Evolutionary conservation across 2,329 filamentous ascomycete species (phyloP).

Genomic region (Fusarium pseudograminearum): DNA sequence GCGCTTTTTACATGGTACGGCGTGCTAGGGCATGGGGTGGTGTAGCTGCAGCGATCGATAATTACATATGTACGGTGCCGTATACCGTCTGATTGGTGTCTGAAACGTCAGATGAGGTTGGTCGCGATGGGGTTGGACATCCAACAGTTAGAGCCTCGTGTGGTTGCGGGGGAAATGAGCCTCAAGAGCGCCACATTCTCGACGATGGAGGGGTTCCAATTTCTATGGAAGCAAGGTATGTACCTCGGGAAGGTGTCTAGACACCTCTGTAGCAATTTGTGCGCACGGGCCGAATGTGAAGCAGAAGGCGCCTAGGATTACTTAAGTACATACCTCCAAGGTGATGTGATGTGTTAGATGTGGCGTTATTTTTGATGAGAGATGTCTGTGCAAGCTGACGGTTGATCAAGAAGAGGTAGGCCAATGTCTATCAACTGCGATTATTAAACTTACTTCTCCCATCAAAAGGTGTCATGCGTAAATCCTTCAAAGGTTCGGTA

Average conservation of each 20-base stretch:
- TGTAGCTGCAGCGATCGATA: slow-evolving; percentile 1
- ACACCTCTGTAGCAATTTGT: background rate
- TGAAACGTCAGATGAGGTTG: slow-evolving; percentile 15
- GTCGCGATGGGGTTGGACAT: slow-evolving; percentile 13
- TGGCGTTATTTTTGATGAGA: background rate
- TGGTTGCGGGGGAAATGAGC: slow-evolving; percentile 36
- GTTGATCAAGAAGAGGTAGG: background rate
- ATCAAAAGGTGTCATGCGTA: slow-evolving; percentile 1
- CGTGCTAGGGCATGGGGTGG: background rate
- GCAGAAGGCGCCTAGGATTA: background rate
- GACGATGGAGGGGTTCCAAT: background rate
- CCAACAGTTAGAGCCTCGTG: slow-evolving; percentile 26
- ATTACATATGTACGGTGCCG: slow-evolving; percentile 1
- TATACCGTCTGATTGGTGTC: background rate
- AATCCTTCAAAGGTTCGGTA: background rate
- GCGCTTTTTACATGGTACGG: slow-evolving; percentile 41
- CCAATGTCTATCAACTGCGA: background rate
- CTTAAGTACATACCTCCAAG: background rate
- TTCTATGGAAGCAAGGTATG: background rate
- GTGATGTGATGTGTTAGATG: background rate
- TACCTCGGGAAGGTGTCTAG: background rate
- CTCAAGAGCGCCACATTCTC: slow-evolving; percentile 35
- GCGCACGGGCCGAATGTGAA: slow-evolving; percentile 7
- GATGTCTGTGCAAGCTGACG: background rate
- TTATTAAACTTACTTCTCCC: background rate